Percentiles rank a stretch among this genome's conserved stretches.
Evolutionary conservation across 2,329 filamentous ascomycete species (phyloP).

Genomic region (Colletotrichum paranaense): DNA sequence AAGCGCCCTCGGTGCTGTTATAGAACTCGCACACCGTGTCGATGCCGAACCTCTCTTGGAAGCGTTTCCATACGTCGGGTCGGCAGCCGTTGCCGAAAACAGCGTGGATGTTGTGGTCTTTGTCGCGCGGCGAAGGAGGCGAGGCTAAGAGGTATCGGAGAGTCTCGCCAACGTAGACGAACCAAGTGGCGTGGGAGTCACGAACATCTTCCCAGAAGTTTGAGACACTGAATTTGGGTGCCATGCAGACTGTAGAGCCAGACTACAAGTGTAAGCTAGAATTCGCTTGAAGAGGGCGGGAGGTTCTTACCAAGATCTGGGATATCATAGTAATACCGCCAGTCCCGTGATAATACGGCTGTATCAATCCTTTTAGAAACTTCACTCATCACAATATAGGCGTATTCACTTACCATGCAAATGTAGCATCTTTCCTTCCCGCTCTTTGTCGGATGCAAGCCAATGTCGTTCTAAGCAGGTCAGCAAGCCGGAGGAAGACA

Average conservation of each 20-base stretch:
- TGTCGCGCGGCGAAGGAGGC: conserved; percentile 71
- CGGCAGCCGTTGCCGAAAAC: conserved; percentile 77
- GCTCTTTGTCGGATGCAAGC: neutral
- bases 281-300: conserved; percentile 40
- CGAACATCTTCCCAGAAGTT: conserved; percentile 80
- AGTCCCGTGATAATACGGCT: conserved; percentile 76
- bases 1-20: conserved; percentile 79
- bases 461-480: conserved; percentile 5
- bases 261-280: neutral
- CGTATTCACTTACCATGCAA: conserved; percentile 13
- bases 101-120: conserved; percentile 65
- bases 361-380: conserved; percentile 1
- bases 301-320: conserved; percentile 61
- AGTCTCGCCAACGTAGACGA: conserved; percentile 84
- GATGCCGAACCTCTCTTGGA: conserved; percentile 60
- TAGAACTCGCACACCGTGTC: conserved; percentile 78
- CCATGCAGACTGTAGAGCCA: conserved; percentile 69
- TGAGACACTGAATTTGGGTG: conserved; percentile 74
- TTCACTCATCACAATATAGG: accelerated
- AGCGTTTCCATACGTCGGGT: conserved; percentile 75
- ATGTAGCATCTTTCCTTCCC: conserved; percentile 8
- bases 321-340: conserved; percentile 70
- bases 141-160: conserved; percentile 78
- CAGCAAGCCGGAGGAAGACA: neutral
- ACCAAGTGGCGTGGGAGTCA: conserved; percentile 74